phyloP scores from a whole-genome alignment of 805 yeast genomes.

The Monosporozyma yasuniensis region DNA sequence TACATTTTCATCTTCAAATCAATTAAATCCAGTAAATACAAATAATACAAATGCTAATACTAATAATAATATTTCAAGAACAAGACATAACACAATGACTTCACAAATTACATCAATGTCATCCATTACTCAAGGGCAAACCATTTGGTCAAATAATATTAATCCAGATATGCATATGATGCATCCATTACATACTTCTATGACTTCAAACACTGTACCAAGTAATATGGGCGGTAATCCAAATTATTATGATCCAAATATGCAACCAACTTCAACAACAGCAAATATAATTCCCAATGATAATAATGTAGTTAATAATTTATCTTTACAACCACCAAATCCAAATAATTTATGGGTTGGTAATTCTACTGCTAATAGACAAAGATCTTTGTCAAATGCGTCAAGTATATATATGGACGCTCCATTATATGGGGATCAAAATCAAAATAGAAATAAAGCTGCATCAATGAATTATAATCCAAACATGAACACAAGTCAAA shows the following conservation, averaged over 20 bases:
- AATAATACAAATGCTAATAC: background rate
- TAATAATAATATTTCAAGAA: constrained; percentile 19
- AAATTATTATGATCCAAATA: constrained; percentile 15
- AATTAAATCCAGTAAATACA: constrained; percentile 5
- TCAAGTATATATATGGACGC: constrained; percentile 29
- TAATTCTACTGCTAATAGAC: constrained; percentile 11
- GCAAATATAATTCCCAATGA: constrained; percentile 1
- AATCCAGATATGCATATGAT: constrained; percentile 9
- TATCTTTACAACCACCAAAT: constrained; percentile 4
- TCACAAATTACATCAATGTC: constrained; percentile 31
- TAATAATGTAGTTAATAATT: constrained; percentile 2
- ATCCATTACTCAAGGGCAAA: constrained; percentile 14
- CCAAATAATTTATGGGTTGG: constrained; percentile 1
- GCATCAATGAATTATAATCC: constrained; percentile 9
- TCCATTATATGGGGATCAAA: constrained; percentile 18
- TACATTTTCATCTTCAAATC: constrained; percentile 11
- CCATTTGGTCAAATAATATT: constrained; percentile 21
- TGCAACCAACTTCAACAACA: constrained; percentile 6
- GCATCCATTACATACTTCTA: constrained; percentile 13
- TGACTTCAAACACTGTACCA: background rate
- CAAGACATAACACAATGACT: constrained; percentile 29
- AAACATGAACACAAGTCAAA: constrained; percentile 6
- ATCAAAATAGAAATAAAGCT: background rate
- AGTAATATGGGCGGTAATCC: background rate
- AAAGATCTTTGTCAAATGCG: constrained; percentile 27